These are phyloP conservation scores for Oryza glaberrima DNA, from an alignment of 176 grass and related monocot species.

Conservation along the genomic window DNA sequence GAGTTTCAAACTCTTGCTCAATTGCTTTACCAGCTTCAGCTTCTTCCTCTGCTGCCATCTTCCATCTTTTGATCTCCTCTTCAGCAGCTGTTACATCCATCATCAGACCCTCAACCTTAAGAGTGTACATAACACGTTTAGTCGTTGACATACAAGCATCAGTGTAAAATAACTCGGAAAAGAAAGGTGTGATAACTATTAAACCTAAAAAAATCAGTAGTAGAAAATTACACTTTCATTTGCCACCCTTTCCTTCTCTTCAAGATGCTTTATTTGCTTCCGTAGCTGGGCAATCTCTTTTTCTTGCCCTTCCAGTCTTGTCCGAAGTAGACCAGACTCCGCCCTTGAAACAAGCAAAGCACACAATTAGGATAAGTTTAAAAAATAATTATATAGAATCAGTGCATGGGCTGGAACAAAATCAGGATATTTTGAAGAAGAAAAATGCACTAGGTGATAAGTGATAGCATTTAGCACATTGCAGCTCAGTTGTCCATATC, in stretches of 20 bases:
- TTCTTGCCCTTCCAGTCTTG: constrained; percentile 83
- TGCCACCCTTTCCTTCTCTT: constrained; percentile 84
- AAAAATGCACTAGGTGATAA: not conserved
- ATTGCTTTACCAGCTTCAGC: constrained; percentile 86
- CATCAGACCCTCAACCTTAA: constrained; percentile 96
- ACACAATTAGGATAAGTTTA: constrained; percentile 34
- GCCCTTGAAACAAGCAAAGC: constrained; percentile 74
- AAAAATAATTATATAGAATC: not conserved
- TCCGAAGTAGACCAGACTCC: constrained; percentile 87
- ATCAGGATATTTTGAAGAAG: constrained; percentile 35
- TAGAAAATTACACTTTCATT: constrained; percentile 92
- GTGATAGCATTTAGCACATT: not conserved
- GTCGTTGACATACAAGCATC: not conserved
- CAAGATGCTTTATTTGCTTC: constrained; percentile 82
- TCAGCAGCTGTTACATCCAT: constrained; percentile 89
- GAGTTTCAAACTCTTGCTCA: constrained; percentile 77
- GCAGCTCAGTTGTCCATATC: not conserved
- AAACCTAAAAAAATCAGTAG: not conserved
- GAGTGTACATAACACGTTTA: constrained; percentile 10
- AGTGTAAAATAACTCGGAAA: too few species aligned
- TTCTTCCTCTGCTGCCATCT: constrained; percentile 93
- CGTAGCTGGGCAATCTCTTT: constrained; percentile 78
- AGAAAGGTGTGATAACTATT: not conserved
- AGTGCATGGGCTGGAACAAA: not conserved
- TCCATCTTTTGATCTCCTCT: constrained; percentile 98